Evolutionary conservation across 495 filamentous ascomycete species (phyloP), one percentile per base, ranked within the genome.

Genomic region (Aspergillus mulundensis): DNA sequence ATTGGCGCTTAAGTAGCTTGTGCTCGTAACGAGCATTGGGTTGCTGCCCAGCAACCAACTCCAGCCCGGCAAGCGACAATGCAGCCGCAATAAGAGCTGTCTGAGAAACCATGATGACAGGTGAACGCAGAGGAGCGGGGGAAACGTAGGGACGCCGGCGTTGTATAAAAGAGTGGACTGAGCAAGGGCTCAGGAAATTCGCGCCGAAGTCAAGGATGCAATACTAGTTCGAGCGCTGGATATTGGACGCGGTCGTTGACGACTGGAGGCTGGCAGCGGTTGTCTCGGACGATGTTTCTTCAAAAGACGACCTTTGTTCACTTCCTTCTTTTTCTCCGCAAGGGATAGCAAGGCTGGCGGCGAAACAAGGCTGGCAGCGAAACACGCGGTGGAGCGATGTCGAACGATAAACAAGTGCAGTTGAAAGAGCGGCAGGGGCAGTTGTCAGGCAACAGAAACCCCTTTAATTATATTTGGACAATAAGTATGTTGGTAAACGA

Each of bases 21-120:
- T 39, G 34, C 6, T 50, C 72, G 3, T 76, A 71, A 54, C 77
- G 72, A 59, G 77, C 77, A 60, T 76, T 77, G 43, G 72, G 72
- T 36, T 77, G 77, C 46, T 66, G 52, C 28, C 71, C 71, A 23
- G 63, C 59, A 28, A 63, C 70, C 40, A 76, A 55, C 41, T 73
- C 60, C n/a, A 76, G 46, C n/a, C 66, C 65, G 51, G 68, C 69
- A 10, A 73, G 53, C 46, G 73, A 68, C 55, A 71, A 45, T 19
- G 71, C 65, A 25, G 70, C 68, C 46, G 63, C 58, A 32, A 76
- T 54, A 24, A 68, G 42, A 15, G 68, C 53, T 28, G 64, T 53
- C 39, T 59, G 61, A 28, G 64, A 42, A 36, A 69, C 60, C 73
- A 76, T 76, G 10, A 53, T 65, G 63, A 44, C 52, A 40, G 47